Evolutionary conservation across 352 stramenopile genomes (phyloP).

Genomic region (Thalassiosira hispida): DNA sequence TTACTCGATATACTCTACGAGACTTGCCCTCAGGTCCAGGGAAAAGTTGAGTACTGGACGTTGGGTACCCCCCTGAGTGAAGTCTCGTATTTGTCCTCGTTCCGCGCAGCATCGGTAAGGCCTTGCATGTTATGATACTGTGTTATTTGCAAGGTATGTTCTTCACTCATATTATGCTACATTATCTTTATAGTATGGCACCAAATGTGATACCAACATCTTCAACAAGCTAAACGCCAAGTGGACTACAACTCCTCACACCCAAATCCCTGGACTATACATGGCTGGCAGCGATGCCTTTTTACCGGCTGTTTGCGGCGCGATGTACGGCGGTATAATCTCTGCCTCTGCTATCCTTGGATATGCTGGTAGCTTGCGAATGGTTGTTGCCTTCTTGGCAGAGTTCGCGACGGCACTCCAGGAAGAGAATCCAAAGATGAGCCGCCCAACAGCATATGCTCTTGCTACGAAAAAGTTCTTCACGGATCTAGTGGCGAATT

Average conservation of each 20-base stretch:
- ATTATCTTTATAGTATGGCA: constrained; percentile 57
- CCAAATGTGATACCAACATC: constrained; percentile 49
- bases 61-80: constrained; percentile 69
- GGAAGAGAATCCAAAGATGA: constrained; percentile 64
- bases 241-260: constrained; percentile 70
- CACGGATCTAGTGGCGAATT: constrained; percentile 1
- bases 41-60: constrained; percentile 59
- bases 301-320: constrained; percentile 55
- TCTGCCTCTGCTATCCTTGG: constrained; percentile 50
- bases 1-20: constrained; percentile 69
- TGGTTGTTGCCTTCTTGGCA: constrained; percentile 49
- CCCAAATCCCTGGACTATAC: constrained; percentile 56
- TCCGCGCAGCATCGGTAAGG: constrained; percentile 32
- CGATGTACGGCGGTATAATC: constrained; percentile 52
- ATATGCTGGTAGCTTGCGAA: constrained; percentile 34
- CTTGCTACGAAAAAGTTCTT: constrained; percentile 37
- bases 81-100: constrained; percentile 42
- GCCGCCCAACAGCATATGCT: constrained; percentile 33
- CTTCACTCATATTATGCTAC: too few relatives aligned
- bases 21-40: constrained; percentile 62
- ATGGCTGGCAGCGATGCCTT: constrained; percentile 66
- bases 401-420: constrained; percentile 51
- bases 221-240: constrained; percentile 49
- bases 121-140: too few relatives aligned
- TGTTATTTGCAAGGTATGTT: too few relatives aligned